Percentiles rank a stretch among this genome's conserved stretches.
These are phyloP conservation scores for Excoecaria cochinchinensis DNA, from an alignment of 345 rosid species.

Conservation along the genomic window DNA sequence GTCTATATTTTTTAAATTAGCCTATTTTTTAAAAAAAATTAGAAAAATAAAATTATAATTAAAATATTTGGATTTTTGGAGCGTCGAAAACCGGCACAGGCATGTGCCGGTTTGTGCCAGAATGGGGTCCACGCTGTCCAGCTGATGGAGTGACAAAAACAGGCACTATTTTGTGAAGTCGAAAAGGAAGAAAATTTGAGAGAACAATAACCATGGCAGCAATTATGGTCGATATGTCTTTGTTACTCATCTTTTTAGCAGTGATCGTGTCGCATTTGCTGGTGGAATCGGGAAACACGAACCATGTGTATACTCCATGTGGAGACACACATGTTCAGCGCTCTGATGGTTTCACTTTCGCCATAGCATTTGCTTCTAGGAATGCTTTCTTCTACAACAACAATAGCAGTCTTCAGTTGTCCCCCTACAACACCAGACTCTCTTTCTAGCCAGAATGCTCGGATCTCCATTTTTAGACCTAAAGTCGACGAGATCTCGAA, in stretches of 20 bases:
- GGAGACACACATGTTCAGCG: constrained; percentile 59
- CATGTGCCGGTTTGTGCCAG: too few species aligned
- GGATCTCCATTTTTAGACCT: constrained; percentile 79
- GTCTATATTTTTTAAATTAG: too few species aligned
- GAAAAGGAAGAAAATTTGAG: background rate
- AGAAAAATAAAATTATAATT: too few species aligned
- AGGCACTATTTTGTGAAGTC: too few species aligned
- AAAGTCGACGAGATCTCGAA: too few species aligned
- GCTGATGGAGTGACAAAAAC: too few species aligned
- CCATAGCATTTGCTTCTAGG: constrained; percentile 68
- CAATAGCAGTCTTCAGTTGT: constrained; percentile 43
- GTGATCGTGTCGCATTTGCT: constrained; percentile 18
- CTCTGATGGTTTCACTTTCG: constrained; percentile 87
- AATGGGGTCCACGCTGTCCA: too few species aligned
- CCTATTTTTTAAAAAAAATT: too few species aligned
- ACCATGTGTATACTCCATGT: constrained; percentile 69
- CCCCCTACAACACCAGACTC: constrained; percentile 83
- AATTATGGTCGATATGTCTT: background rate
- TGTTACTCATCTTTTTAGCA: background rate
- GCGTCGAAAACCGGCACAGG: too few species aligned
- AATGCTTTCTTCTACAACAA: constrained; percentile 47
- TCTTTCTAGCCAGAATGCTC: constrained; percentile 53
- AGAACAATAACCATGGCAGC: background rate
- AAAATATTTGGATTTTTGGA: too few species aligned
- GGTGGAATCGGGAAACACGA: constrained; percentile 45